Evolutionary conservation across 306 rosid species (phyloP).

Genomic region (Carpinus fangiana): DNA sequence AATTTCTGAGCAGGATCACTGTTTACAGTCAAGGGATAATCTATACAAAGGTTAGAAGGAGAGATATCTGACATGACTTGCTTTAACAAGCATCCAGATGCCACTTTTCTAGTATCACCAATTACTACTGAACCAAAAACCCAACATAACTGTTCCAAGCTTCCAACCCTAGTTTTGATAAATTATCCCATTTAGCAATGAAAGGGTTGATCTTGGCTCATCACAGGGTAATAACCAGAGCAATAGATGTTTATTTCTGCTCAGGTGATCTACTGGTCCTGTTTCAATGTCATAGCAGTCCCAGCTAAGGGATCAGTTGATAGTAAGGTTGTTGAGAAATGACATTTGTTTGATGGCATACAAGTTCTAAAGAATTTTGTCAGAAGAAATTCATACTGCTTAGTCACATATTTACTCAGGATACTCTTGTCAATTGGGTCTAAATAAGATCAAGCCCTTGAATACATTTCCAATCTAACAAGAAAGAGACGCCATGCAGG

Average conservation of each 20-base stretch:
- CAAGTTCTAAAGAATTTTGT: background rate
- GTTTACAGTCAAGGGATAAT: background rate
- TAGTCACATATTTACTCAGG: background rate
- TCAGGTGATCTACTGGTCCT: background rate
- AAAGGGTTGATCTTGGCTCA: background rate
- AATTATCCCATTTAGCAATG: background rate
- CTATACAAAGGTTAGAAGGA: background rate
- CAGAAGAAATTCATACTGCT: background rate
- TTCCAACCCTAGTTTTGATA: background rate
- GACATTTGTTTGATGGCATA: background rate
- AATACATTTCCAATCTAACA: background rate
- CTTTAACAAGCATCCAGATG: background rate
- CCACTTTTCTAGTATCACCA: background rate
- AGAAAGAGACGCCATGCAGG: background rate
- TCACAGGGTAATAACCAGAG: background rate
- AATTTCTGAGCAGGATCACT: background rate
- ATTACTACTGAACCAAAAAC: background rate
- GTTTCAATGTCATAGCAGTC: background rate
- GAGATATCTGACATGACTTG: background rate
- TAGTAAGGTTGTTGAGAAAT: background rate
- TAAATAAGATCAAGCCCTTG: background rate
- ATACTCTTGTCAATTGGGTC: background rate
- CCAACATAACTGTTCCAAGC: background rate
- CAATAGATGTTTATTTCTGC: background rate
- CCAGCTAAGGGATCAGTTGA: background rate